Conservation (phyloP, 2,329 filamentous ascomycete genomes). For the Coniochaeta sp. region DNA sequence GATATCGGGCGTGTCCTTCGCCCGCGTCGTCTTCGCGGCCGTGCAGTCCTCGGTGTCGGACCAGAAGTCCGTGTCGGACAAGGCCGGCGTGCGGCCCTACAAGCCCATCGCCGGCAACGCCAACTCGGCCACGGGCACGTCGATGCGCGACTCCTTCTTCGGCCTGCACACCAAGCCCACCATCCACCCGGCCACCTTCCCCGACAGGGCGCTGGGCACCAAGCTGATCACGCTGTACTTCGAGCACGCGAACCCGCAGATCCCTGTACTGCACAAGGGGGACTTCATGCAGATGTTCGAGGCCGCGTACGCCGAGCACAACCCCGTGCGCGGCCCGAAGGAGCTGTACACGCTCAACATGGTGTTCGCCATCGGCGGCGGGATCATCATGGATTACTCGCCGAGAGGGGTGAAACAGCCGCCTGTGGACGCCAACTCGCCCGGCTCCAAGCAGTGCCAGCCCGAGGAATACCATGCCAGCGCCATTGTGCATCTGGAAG, state of each 20-base stretch:
- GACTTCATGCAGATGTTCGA: slow-evolving; percentile 90
- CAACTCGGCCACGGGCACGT: slow-evolving; percentile 55
- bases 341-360: slow-evolving; percentile 96
- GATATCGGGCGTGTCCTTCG: slow-evolving; percentile 88
- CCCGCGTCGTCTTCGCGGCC: slow-evolving; percentile 86
- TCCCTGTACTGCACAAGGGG: slow-evolving; percentile 80
- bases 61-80: slow-evolving; percentile 61
- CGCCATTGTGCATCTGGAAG: slow-evolving; percentile 84
- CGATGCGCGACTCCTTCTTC: slow-evolving; percentile 94
- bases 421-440: slow-evolving; percentile 8
- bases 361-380: slow-evolving; percentile 91
- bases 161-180: slow-evolving; percentile 87
- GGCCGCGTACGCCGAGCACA: slow-evolving; percentile 65
- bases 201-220: slow-evolving; percentile 65
- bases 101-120: slow-evolving; percentile 40
- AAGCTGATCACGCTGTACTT: slow-evolving; percentile 81
- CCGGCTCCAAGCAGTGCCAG: slow-evolving; percentile 49
- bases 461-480: slow-evolving; percentile 96
- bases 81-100: slow-evolving; percentile 52
- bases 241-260: slow-evolving; percentile 92
- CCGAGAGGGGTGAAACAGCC: slow-evolving; percentile 29
- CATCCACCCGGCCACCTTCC: slow-evolving; percentile 80
- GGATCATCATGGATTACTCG: slow-evolving; percentile 73
- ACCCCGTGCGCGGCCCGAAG: slow-evolving; percentile 60
- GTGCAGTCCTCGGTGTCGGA: slow-evolving; percentile 67